Percentiles rank a stretch among this genome's conserved stretches.
These are phyloP conservation scores for Pyrus hybrid DNA, from an alignment of 331 rosid genomes.

Conservation along the genomic window DNA sequence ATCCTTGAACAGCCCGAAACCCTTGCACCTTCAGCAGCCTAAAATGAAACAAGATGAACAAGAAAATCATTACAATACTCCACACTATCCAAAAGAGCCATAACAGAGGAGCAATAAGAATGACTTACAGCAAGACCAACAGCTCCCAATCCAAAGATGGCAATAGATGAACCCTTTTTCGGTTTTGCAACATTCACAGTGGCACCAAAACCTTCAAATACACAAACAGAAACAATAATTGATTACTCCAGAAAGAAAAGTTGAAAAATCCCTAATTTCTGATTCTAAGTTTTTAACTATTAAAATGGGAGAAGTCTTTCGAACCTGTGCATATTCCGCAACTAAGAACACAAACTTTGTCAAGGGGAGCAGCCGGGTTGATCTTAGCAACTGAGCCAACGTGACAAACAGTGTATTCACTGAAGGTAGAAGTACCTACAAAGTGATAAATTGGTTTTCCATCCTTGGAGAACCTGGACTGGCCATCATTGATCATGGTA, in stretches of 20 bases:
- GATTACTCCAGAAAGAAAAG: background rate
- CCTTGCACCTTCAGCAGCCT: slow-evolving; percentile 43
- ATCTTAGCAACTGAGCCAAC: slow-evolving; percentile 34
- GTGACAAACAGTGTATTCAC: slow-evolving; percentile 36
- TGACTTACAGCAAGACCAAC: slow-evolving; percentile 32
- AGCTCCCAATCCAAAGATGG: slow-evolving; percentile 31
- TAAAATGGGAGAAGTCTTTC: background rate
- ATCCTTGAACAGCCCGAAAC: slow-evolving; percentile 31
- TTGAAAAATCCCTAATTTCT: background rate
- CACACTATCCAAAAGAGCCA: background rate
- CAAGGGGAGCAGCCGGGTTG: slow-evolving; percentile 31
- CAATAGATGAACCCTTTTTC: slow-evolving; percentile 19
- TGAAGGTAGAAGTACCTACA: slow-evolving; percentile 32
- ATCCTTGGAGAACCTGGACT: slow-evolving; percentile 27
- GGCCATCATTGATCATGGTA: slow-evolving; percentile 23
- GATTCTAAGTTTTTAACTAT: background rate
- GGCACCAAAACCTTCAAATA: slow-evolving; percentile 29
- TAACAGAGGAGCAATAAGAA: background rate
- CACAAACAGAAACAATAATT: background rate
- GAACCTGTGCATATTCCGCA: slow-evolving; percentile 34
- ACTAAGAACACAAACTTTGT: slow-evolving; percentile 38
- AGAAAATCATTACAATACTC: background rate
- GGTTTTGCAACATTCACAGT: slow-evolving; percentile 40
- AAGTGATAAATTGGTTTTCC: slow-evolving; percentile 29
- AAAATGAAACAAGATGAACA: background rate